Conservation (phyloP, 1,284 basidiomycete genomes). For the Polyporus tsugae region DNA sequence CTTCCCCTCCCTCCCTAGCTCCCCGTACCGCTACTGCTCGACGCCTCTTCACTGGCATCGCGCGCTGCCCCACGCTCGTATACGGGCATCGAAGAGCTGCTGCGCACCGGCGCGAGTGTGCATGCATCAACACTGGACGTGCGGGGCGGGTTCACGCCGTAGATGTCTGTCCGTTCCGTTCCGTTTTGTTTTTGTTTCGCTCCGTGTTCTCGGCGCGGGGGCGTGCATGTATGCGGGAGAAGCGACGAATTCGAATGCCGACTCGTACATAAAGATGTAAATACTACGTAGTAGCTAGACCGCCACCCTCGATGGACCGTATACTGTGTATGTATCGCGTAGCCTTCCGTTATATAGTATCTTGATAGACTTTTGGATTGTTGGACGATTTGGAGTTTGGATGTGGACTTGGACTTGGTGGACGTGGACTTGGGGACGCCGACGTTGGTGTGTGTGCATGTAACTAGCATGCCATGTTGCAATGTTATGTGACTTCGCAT, state of each 20-base stretch:
- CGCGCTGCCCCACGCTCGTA: neutral
- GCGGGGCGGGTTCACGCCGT: neutral
- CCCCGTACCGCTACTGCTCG: neutral
- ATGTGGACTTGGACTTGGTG: too few species aligned
- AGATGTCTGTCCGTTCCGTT: neutral
- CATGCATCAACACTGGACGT: neutral
- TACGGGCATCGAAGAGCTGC: neutral
- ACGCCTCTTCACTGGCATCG: neutral
- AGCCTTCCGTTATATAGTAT: neutral
- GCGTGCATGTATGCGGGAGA: neutral
- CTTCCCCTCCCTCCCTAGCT: neutral
- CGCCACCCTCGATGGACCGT: neutral
- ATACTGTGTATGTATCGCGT: slow-evolving; percentile 7
- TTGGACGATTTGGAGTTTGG: neutral
- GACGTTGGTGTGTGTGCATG: too few species aligned
- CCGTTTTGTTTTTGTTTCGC: neutral
- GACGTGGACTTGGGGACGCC: too few species aligned
- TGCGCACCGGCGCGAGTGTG: neutral
- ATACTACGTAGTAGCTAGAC: slow-evolving; percentile 7
- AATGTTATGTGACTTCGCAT: too few species aligned
- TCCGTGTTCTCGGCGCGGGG: neutral
- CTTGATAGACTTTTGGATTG: neutral
- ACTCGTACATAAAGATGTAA: neutral
- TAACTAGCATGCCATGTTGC: too few species aligned
- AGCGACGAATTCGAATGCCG: slow-evolving; percentile 3